Conservation (phyloP, 768 basidiomycete species). For the Brasilioporus rufonigricans region DNA sequence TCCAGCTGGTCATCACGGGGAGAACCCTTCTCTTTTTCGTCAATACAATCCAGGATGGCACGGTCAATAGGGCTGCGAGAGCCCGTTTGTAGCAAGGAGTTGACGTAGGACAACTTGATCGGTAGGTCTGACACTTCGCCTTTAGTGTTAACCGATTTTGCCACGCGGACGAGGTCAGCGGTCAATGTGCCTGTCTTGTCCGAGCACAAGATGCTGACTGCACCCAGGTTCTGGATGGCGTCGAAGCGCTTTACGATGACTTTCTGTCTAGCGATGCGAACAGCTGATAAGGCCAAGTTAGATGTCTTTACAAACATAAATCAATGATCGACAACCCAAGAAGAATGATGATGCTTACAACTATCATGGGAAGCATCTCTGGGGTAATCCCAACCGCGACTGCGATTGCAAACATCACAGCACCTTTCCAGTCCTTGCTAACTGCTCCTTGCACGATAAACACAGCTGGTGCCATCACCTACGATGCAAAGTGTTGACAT, state of each 20-base stretch:
- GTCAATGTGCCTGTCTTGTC: slow-evolving; percentile 69
- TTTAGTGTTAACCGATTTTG: slow-evolving; percentile 22
- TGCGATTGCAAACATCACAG: slow-evolving; percentile 32
- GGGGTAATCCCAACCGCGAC: slow-evolving; percentile 32
- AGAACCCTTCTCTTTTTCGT: slow-evolving; percentile 11
- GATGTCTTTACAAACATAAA: slow-evolving; percentile 48
- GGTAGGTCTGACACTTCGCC: slow-evolving; percentile 26
- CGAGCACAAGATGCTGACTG: slow-evolving; percentile 52
- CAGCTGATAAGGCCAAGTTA: slow-evolving; percentile 57
- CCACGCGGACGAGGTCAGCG: slow-evolving; percentile 37
- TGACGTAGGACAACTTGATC: slow-evolving; percentile 29
- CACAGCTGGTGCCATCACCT: slow-evolving; percentile 32
- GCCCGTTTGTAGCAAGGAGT: slow-evolving; percentile 34
- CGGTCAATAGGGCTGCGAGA: slow-evolving; percentile 36
- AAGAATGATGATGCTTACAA: slow-evolving; percentile 17
- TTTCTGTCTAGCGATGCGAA: slow-evolving; percentile 53
- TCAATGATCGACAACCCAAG: not conserved
- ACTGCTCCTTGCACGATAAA: slow-evolving; percentile 32
- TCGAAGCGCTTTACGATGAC: slow-evolving; percentile 64
- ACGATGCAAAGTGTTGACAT: not conserved
- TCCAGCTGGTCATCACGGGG: slow-evolving; percentile 9
- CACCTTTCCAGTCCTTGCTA: slow-evolving; percentile 31
- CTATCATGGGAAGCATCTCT: slow-evolving; percentile 35
- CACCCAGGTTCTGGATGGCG: slow-evolving; percentile 60
- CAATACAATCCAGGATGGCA: slow-evolving; percentile 31